Percentiles rank a stretch among this genome's conserved stretches.
phyloP scores from a whole-genome alignment of 2,329 filamentous ascomycete genomes.

The Ceratocystis papillata region DNA sequence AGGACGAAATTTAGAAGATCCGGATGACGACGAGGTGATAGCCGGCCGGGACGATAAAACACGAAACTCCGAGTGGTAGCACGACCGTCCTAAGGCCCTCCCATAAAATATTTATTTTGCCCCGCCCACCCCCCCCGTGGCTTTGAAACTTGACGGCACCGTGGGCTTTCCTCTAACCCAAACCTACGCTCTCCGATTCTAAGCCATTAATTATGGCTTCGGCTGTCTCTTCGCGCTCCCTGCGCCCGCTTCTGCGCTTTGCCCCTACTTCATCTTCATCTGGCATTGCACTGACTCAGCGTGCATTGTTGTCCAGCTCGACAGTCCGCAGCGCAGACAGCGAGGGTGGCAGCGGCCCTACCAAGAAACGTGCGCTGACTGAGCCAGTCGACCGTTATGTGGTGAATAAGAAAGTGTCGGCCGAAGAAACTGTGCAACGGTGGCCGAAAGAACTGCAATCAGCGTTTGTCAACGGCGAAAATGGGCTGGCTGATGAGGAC shows the following conservation, averaged over 20 bases:
- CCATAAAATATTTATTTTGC: no score
- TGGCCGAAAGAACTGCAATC: constrained; percentile 22
- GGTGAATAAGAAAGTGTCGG: constrained; percentile 20
- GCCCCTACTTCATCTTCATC: not conserved
- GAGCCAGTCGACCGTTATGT: constrained; percentile 18
- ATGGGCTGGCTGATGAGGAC: constrained; percentile 18
- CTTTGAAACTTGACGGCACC: not conserved
- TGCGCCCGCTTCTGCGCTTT: constrained; percentile 9
- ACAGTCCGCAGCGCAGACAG: not conserved
- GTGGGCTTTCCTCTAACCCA: not conserved
- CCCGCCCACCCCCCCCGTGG: no score
- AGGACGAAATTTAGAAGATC: not conserved
- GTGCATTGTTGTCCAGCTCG: not conserved
- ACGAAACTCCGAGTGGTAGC: not conserved
- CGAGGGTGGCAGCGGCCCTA: not conserved
- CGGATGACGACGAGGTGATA: not conserved
- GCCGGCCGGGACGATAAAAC: constrained; percentile 10
- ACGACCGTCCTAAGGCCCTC: not conserved
- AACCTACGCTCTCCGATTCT: not conserved
- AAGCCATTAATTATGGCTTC: constrained; percentile 14
- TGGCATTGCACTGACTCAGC: not conserved
- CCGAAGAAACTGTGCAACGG: constrained; percentile 23
- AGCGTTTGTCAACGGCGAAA: constrained; percentile 18
- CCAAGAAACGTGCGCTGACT: constrained; percentile 22
- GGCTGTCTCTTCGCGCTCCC: not conserved